A percentile compares a stretch with the other conserved stretches of the same genome.
Evolutionary conservation across 208 protist species (phyloP).

Genomic region (Crithidia expoeki): DNA sequence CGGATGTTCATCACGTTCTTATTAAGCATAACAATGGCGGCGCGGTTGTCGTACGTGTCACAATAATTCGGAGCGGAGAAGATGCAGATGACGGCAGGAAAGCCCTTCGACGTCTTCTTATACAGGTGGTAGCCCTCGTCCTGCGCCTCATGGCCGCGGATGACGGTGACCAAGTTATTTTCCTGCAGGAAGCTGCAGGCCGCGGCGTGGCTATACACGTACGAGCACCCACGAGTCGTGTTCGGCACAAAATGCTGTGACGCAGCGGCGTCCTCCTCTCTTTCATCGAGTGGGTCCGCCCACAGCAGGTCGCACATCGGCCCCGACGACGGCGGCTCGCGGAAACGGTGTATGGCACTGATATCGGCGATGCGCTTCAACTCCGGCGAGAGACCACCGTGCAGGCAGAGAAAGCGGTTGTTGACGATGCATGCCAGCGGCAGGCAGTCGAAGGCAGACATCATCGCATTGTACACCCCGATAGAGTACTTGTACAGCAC

Average conservation of each 20-base stretch:
- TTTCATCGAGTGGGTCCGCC: constrained; percentile 93
- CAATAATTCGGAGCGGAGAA: constrained; percentile 98
- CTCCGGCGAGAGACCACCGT: constrained; percentile 91
- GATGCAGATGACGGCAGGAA: constrained; percentile 97
- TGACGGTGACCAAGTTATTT: constrained; percentile 96
- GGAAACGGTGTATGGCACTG: constrained; percentile 93
- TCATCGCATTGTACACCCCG: constrained; percentile 88
- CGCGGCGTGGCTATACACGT: constrained; percentile 86
- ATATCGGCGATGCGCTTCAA: constrained; percentile 80
- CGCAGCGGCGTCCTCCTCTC: constrained; percentile 52
- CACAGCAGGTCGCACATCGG: constrained; percentile 97
- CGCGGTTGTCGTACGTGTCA: constrained; percentile 98
- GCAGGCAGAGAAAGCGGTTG: constrained; percentile 93
- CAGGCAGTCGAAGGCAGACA: constrained; percentile 94
- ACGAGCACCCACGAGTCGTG: constrained; percentile 86
- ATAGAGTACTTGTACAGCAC: constrained; percentile 93
- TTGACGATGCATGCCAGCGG: constrained; percentile 91
- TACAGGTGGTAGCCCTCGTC: constrained; percentile 94
- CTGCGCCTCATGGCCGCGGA: constrained; percentile 97
- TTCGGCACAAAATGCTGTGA: constrained; percentile 72
- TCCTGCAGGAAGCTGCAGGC: constrained; percentile 92
- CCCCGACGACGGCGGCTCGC: constrained; percentile 89
- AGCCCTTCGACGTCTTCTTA: constrained; percentile 87
- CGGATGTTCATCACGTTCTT: constrained; percentile 97
- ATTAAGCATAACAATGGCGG: constrained; percentile 92